These are phyloP conservation scores for Tillandsia fasciculata DNA, from an alignment of 176 grass and related monocot species.

Conservation along the genomic window DNA sequence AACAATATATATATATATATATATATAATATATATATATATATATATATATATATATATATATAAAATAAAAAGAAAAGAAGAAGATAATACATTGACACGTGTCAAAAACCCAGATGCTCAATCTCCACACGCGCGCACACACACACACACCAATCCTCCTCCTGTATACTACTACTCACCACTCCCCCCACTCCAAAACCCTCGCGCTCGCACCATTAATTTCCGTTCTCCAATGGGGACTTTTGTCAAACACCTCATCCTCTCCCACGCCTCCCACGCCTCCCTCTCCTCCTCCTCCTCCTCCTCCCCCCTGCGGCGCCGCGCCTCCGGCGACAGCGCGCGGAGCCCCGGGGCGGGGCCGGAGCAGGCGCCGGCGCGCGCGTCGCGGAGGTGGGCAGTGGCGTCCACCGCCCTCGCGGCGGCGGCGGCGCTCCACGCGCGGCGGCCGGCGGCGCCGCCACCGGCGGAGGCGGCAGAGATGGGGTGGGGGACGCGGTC, in stretches of 20 bases:
- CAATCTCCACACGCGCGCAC: too few species aligned
- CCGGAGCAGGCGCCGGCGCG: neutral
- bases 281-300: neutral
- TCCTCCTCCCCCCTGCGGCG: neutral
- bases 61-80: too few species aligned
- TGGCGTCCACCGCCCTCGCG: slow-evolving; percentile 29
- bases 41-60: too few species aligned
- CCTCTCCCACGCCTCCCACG: slow-evolving; percentile 36
- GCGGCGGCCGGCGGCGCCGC: slow-evolving; percentile 27
- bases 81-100: too few species aligned
- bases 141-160: too few species aligned
- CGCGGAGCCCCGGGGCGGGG: neutral
- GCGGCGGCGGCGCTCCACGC: slow-evolving; percentile 29
- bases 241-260: slow-evolving; percentile 74
- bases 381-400: neutral
- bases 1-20: too few species aligned
- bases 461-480: slow-evolving; percentile 26
- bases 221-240: slow-evolving; percentile 36
- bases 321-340: neutral
- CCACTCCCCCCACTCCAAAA: slow-evolving; percentile 25
- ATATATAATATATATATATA: too few species aligned
- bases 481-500: slow-evolving; percentile 65
- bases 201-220: neutral
- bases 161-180: neutral
- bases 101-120: too few species aligned